phyloP scores from a whole-genome alignment of 1,284 basidiomycete species.

The Xanthoconium separans region DNA sequence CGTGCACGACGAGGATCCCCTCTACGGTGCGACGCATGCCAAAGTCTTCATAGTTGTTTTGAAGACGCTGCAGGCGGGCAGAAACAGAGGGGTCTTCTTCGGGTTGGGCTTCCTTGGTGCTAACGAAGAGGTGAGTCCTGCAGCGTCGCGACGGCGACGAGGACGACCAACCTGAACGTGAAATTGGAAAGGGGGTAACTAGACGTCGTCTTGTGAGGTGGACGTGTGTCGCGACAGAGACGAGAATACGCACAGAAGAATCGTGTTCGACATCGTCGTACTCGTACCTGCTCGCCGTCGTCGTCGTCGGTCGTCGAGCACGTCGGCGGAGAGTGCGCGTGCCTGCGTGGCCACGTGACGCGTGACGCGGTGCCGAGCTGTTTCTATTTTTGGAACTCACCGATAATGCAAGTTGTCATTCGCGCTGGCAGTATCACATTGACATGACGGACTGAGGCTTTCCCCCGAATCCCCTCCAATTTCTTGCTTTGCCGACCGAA shows the following conservation, averaged over 20 bases:
- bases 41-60: conserved; percentile 96
- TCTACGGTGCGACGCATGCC: conserved; percentile 95
- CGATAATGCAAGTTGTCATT: not conserved
- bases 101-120: conserved; percentile 91
- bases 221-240: not conserved
- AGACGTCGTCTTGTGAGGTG: conserved; percentile 1
- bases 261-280: conserved; percentile 69
- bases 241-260: conserved; percentile 58
- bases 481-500: not conserved
- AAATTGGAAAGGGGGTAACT: conserved; percentile 87
- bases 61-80: conserved; percentile 82
- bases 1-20: conserved; percentile 94
- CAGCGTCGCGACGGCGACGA: not conserved
- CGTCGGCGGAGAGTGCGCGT: conserved; percentile 13
- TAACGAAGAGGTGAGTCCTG: conserved; percentile 29
- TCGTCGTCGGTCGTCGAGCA: conserved; percentile 22
- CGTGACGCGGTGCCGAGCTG: not conserved
- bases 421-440: not conserved
- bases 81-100: conserved; percentile 96
- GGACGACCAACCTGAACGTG: conserved; percentile 65
- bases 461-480: not conserved
- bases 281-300: conserved; percentile 4
- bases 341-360: conserved; percentile 18
- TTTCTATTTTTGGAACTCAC: conserved; percentile 10
- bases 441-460: not conserved